Evolutionary conservation across 202 grass and related monocot species (phyloP), one percentile per base, ranked within the genome.

Genomic region (Panicum virgatum): DNA sequence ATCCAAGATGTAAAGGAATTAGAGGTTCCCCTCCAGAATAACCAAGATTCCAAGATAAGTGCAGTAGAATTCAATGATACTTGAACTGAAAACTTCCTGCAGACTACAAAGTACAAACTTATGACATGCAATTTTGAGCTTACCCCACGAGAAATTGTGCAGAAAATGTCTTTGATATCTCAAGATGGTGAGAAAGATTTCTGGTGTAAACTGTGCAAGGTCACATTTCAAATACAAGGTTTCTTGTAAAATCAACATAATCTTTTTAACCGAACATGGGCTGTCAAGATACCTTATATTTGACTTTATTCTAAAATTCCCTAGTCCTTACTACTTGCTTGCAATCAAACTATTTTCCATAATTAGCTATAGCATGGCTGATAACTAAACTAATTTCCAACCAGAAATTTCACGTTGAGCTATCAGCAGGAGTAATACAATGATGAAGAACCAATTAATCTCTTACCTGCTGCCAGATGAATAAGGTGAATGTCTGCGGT

Each of bases 401-500:
- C 10, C 44, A 54, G 78, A 73, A 69, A 82, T 25, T 69, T 65
- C 56, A 80, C 16, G n/a, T 69, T 36, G 40, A 72, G 72, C 59
- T 57, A 86, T 86, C 82, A 90, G 77, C 77, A 85, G 69, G 60
- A 77, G 75, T 64, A 67, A 54, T 73, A 73, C 83, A 90, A 80
- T 62, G 74, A 84, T 65, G 36, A 69, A 83, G 25, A 87, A 80
- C 65, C 12, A 6, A 77, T 89, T 86, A 85, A 87, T 79, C 82
- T 71, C 85, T 86, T 96, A 99, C 96, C 92, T 99, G 26, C 89
- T 47, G 3, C 58, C 61, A 73, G 88, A 92, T 90, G 92, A 93
- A 90, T 98, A 90, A 88, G 96, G 92, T 62, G 92, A 99, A 99
- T 94, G 89, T 87, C 93, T 95, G 85, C 79, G 85, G 83, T 99